These are phyloP conservation scores for Phytophthora melonis DNA, from an alignment of 352 stramenopile genomes.

Conservation along the genomic window DNA sequence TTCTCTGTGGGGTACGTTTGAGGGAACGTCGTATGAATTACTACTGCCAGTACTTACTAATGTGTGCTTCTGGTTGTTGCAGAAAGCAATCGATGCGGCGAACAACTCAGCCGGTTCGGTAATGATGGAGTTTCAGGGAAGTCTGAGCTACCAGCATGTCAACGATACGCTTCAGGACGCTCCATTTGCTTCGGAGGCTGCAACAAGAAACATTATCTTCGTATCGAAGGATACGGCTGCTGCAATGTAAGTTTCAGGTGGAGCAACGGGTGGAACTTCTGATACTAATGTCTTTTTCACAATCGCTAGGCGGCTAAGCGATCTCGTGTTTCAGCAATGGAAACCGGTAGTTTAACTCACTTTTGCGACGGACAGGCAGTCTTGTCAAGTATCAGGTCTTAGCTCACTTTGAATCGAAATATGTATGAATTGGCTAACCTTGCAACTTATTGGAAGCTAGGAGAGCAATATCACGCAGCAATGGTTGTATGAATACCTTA, in stretches of 20 bases:
- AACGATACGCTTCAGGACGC: slow-evolving; percentile 31
- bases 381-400: not conserved
- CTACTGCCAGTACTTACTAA: not conserved
- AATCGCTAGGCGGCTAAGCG: slow-evolving; percentile 39
- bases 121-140: slow-evolving; percentile 68
- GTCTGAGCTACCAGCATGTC: slow-evolving; percentile 27
- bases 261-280: not conserved
- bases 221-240: slow-evolving; percentile 37
- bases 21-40: not conserved
- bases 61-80: not conserved
- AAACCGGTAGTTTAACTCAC: slow-evolving; percentile 49
- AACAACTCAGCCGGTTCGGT: slow-evolving; percentile 52
- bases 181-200: slow-evolving; percentile 32
- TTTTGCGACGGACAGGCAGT: not conserved
- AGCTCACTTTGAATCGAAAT: not conserved
- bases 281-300: slow-evolving; percentile 7
- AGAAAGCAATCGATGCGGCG: slow-evolving; percentile 48
- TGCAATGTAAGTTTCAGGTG: slow-evolving; percentile 41
- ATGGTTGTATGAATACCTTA: no score
- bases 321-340: slow-evolving; percentile 65
- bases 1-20: slow-evolving; percentile 25
- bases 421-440: not conserved
- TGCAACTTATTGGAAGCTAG: no score
- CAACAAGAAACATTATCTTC: slow-evolving; percentile 33
- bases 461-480: no score